Conservation (phyloP, 805 yeast genomes). For the Candida nonsorbophila region DNA sequence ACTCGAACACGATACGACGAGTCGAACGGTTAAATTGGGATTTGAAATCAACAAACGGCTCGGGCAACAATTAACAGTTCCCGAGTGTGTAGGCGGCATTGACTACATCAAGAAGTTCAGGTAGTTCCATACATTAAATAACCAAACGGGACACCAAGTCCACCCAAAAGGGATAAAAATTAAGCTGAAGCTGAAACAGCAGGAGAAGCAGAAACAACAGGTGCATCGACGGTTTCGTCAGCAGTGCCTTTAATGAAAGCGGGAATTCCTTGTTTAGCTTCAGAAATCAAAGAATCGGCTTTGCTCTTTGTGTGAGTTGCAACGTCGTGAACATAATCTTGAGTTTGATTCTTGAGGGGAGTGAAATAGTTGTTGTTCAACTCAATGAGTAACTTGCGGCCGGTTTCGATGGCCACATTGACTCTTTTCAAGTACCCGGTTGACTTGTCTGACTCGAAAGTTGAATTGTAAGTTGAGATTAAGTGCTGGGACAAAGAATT, state of each 20-base stretch:
- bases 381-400: conserved; percentile 5
- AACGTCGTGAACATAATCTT: conserved; percentile 31
- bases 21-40: conserved; percentile 64
- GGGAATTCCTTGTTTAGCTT: conserved; percentile 8
- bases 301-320: conserved; percentile 27
- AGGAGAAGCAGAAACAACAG: conserved; percentile 6
- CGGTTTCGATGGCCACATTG: conserved; percentile 18
- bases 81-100: conserved; percentile 67
- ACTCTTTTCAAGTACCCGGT: conserved; percentile 15
- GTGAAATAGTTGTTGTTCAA: conserved; percentile 31
- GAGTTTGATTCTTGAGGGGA: conserved; percentile 36
- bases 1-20: conserved; percentile 79
- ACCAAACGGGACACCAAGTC: too few species aligned
- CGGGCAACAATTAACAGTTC: conserved; percentile 71
- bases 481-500: conserved; percentile 17
- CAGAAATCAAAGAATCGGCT: conserved; percentile 19
- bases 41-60: conserved; percentile 47
- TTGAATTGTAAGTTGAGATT: conserved; percentile 28
- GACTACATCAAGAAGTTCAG: conserved; percentile 48
- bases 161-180: background rate
- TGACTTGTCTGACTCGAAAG: conserved; percentile 14
- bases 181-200: conserved; percentile 20
- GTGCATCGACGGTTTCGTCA: conserved; percentile 4
- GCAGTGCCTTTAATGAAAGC: conserved; percentile 7
- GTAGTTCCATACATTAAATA: conserved; percentile 1